Evolutionary conservation across 140 eudicot genomes (phyloP), one percentile per base, ranked within the genome.

Genomic region (Cichorium intybus): DNA sequence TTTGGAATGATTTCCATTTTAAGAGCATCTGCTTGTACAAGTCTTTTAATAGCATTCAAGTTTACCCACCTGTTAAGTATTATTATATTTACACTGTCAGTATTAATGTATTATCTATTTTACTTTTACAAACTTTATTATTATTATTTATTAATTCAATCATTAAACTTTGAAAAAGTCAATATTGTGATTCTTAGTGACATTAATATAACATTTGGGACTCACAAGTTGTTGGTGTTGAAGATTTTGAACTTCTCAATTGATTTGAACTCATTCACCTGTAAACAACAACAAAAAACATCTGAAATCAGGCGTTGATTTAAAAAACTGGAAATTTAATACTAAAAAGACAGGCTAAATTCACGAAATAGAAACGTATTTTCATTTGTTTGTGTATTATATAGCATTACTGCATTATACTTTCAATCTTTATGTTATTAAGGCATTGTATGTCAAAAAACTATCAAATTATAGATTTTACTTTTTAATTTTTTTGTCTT

Each of bases 1-100:
- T 88, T 93, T 61, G 99, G 99, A 55, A 93, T 93, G 26, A 93
- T 93, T 75, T 93, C 99, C 99, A 88, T 88, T 78, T 88, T 86
- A 24, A 93, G 87, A 56, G 99, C 88, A 70, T 84, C 87, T 53
- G 77, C 88, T 80, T 88, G 73, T 8, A 89, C 99, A 66, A 93
- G 95, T 79, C 97, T 86, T 73, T 86, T 84, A 66, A 93, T 82
- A 6, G 97, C 99, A 54, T 70, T 73, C 83, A 93, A 72, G 81
- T 89, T 93, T 64, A 93, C 87, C 99, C 99, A 93, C 86, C 99
- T 93, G 78, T 4, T 5, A 2, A n/a, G n/a, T n/a, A n/a, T n/a
- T n/a, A n/a, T n/a, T n/a, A 69, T 24, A 51, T 35, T 8, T 48
- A 61, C 52, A 66, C 48, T 35, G 66, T 74, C 27, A 77, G 60